A percentile compares a stretch with the other conserved stretches of the same genome.
These are phyloP conservation scores for Heterobasidion occidentale DNA, from an alignment of 1,284 basidiomycete genomes.

Conservation along the genomic window DNA sequence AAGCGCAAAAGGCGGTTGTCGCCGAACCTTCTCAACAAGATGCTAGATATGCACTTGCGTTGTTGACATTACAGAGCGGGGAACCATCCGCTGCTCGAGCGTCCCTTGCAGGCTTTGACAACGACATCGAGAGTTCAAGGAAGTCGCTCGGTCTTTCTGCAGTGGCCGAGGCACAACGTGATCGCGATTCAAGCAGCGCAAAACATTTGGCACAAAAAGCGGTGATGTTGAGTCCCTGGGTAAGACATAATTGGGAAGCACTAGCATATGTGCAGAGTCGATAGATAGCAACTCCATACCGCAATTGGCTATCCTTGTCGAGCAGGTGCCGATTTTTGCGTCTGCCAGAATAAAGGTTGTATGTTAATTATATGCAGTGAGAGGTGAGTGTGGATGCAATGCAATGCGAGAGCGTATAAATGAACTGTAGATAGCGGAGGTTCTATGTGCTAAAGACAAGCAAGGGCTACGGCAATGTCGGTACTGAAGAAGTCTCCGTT, in stretches of 20 bases:
- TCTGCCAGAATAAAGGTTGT: too few species aligned
- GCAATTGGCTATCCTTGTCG: too few species aligned
- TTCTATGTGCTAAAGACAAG: not conserved
- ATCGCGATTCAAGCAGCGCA: constrained; percentile 13
- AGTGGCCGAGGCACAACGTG: constrained; percentile 22
- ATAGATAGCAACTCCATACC: not conserved
- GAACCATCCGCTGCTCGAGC: constrained; percentile 32
- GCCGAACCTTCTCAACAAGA: constrained; percentile 45
- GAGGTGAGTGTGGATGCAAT: not conserved
- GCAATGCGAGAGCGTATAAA: not conserved
- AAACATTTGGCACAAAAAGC: constrained; percentile 9
- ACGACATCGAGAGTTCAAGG: constrained; percentile 23
- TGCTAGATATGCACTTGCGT: constrained; percentile 44
- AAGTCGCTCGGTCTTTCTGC: constrained; percentile 37
- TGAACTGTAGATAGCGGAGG: not conserved
- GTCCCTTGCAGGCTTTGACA: constrained; percentile 23
- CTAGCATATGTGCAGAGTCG: constrained; percentile 43
- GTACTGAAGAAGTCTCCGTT: not conserved
- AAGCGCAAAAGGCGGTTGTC: constrained; percentile 49
- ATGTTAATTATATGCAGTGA: not conserved
- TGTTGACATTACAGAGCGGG: constrained; percentile 41
- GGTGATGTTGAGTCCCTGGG: constrained; percentile 62
- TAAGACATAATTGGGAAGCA: constrained; percentile 47
- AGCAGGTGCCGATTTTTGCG: too few species aligned
- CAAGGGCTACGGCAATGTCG: not conserved